Evolutionary conservation across 2,329 filamentous ascomycete species (phyloP).

Genomic region (Colletotrichum navitas): DNA sequence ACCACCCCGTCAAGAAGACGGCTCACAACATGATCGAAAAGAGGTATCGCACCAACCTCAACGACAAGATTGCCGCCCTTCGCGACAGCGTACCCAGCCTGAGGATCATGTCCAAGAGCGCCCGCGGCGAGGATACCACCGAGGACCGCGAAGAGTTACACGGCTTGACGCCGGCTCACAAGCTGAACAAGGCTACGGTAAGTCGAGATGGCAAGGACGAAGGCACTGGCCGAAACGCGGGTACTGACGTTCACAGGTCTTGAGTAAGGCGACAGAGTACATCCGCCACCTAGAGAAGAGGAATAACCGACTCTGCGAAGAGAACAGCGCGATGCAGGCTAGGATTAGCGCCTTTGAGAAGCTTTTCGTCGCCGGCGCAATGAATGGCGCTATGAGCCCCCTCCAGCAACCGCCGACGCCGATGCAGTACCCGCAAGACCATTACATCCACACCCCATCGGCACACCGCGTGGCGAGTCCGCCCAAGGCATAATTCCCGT

Average conservation of each 20-base stretch:
- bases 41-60: conserved; percentile 93
- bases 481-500: conserved; percentile 73
- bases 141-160: conserved; percentile 85
- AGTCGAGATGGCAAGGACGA: conserved; percentile 12
- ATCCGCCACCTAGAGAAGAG: conserved; percentile 94
- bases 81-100: conserved; percentile 93
- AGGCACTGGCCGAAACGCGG: not conserved
- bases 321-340: conserved; percentile 83
- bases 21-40: conserved; percentile 99
- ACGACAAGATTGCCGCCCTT: conserved; percentile 95
- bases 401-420: conserved; percentile 67
- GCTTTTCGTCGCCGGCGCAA: conserved; percentile 82
- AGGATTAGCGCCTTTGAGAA: conserved; percentile 83
- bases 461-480: conserved; percentile 56
- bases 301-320: conserved; percentile 83
- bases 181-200: conserved; percentile 96
- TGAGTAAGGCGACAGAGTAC: conserved; percentile 96
- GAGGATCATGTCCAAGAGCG: conserved; percentile 83
- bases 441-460: conserved; percentile 60
- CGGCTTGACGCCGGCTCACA: conserved; percentile 88
- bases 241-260: conserved; percentile 62
- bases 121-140: conserved; percentile 74
- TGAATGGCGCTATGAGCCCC: conserved; percentile 69
- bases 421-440: conserved; percentile 63
- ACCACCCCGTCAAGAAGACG: conserved; percentile 81